These are phyloP conservation scores for Amanita phalloides DNA, from an alignment of 768 basidiomycete genomes.

Conservation along the genomic window DNA sequence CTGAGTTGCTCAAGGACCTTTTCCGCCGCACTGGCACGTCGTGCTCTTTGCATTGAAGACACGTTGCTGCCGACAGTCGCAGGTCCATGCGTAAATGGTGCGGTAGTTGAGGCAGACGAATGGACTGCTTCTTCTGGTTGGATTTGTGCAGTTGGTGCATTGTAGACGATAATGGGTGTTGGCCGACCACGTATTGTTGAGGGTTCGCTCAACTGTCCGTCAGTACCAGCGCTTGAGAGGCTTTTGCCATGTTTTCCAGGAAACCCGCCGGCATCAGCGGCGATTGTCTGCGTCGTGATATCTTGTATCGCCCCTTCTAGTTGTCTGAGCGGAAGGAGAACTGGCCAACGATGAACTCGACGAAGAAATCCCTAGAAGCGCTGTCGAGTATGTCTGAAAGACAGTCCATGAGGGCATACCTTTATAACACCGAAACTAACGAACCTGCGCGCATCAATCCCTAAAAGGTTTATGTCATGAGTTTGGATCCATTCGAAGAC, in stretches of 20 bases:
- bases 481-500: constrained; percentile 83
- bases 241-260: constrained; percentile 29
- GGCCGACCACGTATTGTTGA: constrained; percentile 14
- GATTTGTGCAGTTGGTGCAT: constrained; percentile 9
- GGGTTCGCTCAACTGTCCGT: constrained; percentile 9
- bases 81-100: constrained; percentile 7
- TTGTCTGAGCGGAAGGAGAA: constrained; percentile 36
- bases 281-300: not conserved
- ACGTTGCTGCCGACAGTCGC: constrained; percentile 14
- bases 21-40: constrained; percentile 58
- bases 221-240: constrained; percentile 16
- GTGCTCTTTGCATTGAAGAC: constrained; percentile 27
- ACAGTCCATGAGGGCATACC: constrained; percentile 23
- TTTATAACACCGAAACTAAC: constrained; percentile 97
- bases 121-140: not conserved
- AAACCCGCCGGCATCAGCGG: constrained; percentile 9
- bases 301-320: not conserved
- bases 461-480: constrained; percentile 55
- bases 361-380: constrained; percentile 71
- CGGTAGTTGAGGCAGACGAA: not conserved
- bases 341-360: constrained; percentile 88
- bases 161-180: constrained; percentile 14
- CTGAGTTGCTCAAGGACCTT: constrained; percentile 57
- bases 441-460: constrained; percentile 90
- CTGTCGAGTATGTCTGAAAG: not conserved